Evolutionary conservation across 345 rosid genomes (phyloP), one percentile per base, ranked within the genome.

Genomic region (Sisymbrium irio): DNA sequence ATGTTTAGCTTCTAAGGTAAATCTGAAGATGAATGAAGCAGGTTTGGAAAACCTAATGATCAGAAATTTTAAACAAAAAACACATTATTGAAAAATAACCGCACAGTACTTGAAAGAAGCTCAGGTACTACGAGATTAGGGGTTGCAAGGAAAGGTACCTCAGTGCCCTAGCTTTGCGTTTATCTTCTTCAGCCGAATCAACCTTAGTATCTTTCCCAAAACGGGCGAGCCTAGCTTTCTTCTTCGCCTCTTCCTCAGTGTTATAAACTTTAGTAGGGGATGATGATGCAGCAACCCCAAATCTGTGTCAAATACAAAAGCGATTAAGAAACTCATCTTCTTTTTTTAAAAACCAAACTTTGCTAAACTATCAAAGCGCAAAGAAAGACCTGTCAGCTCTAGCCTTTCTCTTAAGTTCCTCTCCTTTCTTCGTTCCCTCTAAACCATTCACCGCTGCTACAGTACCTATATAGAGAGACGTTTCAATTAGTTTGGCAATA

Each of bases 341-440:
- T n/a, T n/a, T n/a, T n/a, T n/a, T n/a, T n/a, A n/a, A n/a, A n/a
- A n/a, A n/a, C n/a, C n/a, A n/a, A n/a, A n/a, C n/a, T n/a, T n/a
- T n/a, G n/a, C n/a, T n/a, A n/a, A n/a, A n/a, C n/a, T n/a, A n/a
- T n/a, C n/a, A n/a, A n/a, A n/a, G n/a, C n/a, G n/a, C n/a, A n/a
- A n/a, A n/a, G n/a, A n/a, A n/a, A n/a, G n/a, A 95, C 99, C 99
- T 92, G 82, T 92, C 97, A 65, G 96, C 97, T 78, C 99, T 82
- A 67, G 97, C 92, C 78, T 89, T 95, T 77, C 96, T 88, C 83
- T 92, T 95, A 78, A 84, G 65, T 61, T 87, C 94, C 82, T 92
- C 99, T 0, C 89, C 81, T 55, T 83, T 85, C 75, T 87, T 88
- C 56, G 78, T 47, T 47, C 53, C 81, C 14, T 77, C 94, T 20